These are phyloP conservation scores for Trichoderma endophyticum DNA, from an alignment of 2,329 filamentous ascomycete genomes.

Conservation along the genomic window DNA sequence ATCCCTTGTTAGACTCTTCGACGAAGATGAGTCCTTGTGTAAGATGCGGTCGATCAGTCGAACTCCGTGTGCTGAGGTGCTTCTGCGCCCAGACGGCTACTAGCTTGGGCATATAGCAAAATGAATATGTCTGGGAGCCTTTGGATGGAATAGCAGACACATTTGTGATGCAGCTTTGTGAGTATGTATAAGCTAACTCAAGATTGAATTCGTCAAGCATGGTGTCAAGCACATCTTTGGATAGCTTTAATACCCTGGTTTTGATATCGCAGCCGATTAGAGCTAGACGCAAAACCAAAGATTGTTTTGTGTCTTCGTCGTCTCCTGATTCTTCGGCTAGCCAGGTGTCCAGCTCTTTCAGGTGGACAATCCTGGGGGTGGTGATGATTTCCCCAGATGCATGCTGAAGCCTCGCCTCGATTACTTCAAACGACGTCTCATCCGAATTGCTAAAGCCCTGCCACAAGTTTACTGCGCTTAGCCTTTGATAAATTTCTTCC, in stretches of 20 bases:
- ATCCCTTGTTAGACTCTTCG: slow-evolving; percentile 25
- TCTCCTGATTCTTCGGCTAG: slow-evolving; percentile 24
- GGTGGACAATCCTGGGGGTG: slow-evolving; percentile 14
- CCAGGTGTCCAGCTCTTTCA: slow-evolving; percentile 23
- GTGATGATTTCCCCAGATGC: slow-evolving; percentile 22
- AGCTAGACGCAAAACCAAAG: slow-evolving; percentile 31
- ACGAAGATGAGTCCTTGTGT: slow-evolving; percentile 35
- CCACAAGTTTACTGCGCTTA: slow-evolving; percentile 27
- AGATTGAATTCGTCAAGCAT: slow-evolving; percentile 31
- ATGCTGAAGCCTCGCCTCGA: slow-evolving; percentile 30
- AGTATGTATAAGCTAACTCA: slow-evolving; percentile 33
- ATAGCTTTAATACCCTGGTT: slow-evolving; percentile 27
- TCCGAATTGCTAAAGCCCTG: slow-evolving; percentile 21
- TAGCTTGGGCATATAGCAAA: slow-evolving; percentile 39
- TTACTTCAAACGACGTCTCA: slow-evolving; percentile 26
- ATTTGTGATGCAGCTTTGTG: slow-evolving; percentile 34
- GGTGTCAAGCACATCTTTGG: slow-evolving; percentile 19
- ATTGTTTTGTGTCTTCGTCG: slow-evolving; percentile 19
- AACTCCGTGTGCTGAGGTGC: slow-evolving; percentile 10
- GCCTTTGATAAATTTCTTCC: slow-evolving; percentile 34
- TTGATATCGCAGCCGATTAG: slow-evolving; percentile 27
- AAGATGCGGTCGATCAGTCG: slow-evolving; percentile 17
- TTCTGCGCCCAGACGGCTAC: slow-evolving; percentile 37
- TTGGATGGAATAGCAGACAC: slow-evolving; percentile 27
- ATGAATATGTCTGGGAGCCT: slow-evolving; percentile 28